phyloP scores from a whole-genome alignment of 139 green algal genomes.

The Spirogloea muscicola region DNA sequence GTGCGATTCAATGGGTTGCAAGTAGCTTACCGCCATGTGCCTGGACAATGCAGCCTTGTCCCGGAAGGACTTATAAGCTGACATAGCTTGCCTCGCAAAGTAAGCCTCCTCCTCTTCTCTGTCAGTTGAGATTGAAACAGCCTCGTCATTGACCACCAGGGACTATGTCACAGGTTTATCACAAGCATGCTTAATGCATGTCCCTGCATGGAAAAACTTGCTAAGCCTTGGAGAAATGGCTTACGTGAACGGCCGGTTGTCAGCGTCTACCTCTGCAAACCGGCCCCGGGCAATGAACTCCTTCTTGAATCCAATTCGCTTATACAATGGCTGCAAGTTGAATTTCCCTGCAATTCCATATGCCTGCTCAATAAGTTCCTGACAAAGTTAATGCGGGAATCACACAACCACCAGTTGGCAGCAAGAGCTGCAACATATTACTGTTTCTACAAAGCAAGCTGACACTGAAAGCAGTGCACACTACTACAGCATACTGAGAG shows the following conservation, averaged over 20 bases:
- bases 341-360: constrained; percentile 67
- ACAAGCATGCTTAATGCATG: not conserved
- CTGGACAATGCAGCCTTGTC: constrained; percentile 69
- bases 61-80: constrained; percentile 82
- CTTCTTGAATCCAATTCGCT: constrained; percentile 68
- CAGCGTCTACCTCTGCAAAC: constrained; percentile 72
- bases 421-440: not conserved
- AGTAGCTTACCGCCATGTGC: constrained; percentile 50
- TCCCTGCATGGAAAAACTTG: not conserved
- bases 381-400: no score
- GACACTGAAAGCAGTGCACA: not conserved
- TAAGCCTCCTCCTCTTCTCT: constrained; percentile 68
- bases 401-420: no score
- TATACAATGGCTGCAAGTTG: constrained; percentile 82
- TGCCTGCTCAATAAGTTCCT: not conserved
- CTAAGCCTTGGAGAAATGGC: not conserved
- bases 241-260: constrained; percentile 71
- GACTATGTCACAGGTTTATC: not conserved
- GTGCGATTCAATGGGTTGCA: not conserved
- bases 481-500: not conserved
- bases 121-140: not conserved
- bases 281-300: constrained; percentile 67
- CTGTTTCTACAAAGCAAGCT: constrained; percentile 1
- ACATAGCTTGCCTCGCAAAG: constrained; percentile 68
- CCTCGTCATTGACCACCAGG: not conserved